Evolutionary conservation across 306 rosid genomes (phyloP).

Genomic region (Gillenia trifoliata): DNA sequence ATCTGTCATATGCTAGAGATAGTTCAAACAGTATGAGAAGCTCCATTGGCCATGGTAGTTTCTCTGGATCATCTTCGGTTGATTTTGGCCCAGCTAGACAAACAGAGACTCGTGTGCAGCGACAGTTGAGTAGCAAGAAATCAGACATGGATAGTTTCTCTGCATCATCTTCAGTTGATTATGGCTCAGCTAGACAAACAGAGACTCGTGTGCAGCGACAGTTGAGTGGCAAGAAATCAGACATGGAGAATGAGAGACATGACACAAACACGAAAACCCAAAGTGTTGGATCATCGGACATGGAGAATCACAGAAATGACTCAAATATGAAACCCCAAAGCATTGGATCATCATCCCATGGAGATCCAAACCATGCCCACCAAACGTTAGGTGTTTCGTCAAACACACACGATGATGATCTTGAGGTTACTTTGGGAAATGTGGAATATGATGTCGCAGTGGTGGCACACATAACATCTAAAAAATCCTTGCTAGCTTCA

Average conservation of each 20-base stretch:
- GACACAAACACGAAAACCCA: constrained; percentile 42
- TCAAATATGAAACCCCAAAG: constrained; percentile 35
- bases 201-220: constrained; percentile 58
- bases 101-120: constrained; percentile 46
- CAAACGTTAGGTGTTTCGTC: constrained; percentile 32
- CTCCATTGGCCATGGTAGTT: constrained; percentile 61
- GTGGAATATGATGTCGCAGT: constrained; percentile 26
- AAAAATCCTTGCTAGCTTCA: constrained; percentile 28
- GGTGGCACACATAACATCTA: constrained; percentile 31
- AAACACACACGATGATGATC: constrained; percentile 30
- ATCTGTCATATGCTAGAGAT: constrained; percentile 56
- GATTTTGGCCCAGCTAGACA: constrained; percentile 59
- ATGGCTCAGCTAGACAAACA: constrained; percentile 46
- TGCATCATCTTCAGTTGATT: constrained; percentile 72
- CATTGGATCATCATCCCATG: constrained; percentile 36
- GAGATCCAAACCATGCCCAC: constrained; percentile 36
- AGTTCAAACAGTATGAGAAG: constrained; percentile 61
- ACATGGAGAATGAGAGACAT: constrained; percentile 30
- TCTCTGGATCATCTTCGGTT: constrained; percentile 67
- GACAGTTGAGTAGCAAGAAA: constrained; percentile 58
- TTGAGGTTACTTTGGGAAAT: constrained; percentile 30
- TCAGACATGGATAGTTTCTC: constrained; percentile 60
- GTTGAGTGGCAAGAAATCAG: constrained; percentile 48
- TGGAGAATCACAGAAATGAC: constrained; percentile 42
- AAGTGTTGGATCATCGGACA: constrained; percentile 36